Evolutionary conservation across 208 protist species (phyloP), one percentile per base, ranked within the genome.

Genomic region (Acanthamoeba polyphaga): DNA sequence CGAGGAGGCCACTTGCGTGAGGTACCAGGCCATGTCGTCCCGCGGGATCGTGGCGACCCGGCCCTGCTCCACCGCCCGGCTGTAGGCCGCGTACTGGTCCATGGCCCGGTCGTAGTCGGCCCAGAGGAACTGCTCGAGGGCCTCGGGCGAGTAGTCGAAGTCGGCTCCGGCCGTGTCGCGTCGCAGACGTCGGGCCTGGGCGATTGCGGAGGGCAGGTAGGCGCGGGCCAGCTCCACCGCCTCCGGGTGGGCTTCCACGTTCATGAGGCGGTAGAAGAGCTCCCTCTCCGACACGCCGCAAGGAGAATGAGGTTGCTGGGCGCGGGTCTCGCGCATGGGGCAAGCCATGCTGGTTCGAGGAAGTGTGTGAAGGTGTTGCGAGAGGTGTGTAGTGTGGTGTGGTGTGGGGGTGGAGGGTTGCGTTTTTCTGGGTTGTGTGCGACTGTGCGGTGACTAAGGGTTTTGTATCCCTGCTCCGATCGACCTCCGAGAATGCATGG

Each of bases 11-110:
- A 93, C 22, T n/a, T 93, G 89, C 15, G 17, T 3, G 60, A 93
- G 89, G 34, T 93, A 93, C 19, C 15, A 64, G 19, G 32, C n/a
- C 89, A 93, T 93, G 70, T 93, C 89, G 17, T 93, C 89, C 29
- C 76, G 49, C 58, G 88, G 22, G 38, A 82, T 82, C 38, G 32
- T 38, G 15, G 22, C 38, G 6, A 53, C 74, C 10, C 24, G 74
- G 43, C 74, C 43, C 74, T 82, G 19, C 22, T 5, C 74, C 17
- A 55, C 74, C 6, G 74, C 74, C 8, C 22, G 32, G 74, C 74
- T 82, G 43, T 53, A 82, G 46, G 74, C 43, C 46, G 74, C 74
- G 74, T 82, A 82, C 32, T 82, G 38, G 43, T 51, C n/a, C 74
- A 82, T 82, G 13, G 74, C 32, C 2, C 32, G 74, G 43, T 82